phyloP scores from a whole-genome alignment of 1,139 yeast genomes.

The Suhomyces choctaworum region DNA sequence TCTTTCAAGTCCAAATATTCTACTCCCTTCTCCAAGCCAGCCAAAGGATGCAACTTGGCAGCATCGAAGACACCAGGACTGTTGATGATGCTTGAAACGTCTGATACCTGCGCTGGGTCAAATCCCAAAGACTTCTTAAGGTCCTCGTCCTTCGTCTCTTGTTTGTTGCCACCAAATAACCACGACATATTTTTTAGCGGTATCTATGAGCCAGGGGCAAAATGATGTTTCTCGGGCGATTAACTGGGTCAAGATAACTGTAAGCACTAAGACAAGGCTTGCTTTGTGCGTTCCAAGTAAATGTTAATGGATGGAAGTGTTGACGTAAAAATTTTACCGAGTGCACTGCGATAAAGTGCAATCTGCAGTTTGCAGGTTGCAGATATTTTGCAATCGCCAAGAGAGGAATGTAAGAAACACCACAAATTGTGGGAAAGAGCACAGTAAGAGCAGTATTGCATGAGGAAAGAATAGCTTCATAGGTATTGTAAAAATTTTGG shows the following conservation, averaged over 20 bases:
- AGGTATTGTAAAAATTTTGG: no score
- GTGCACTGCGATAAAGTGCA: constrained; percentile 2
- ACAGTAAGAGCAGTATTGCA: no score
- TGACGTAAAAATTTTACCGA: constrained; percentile 11
- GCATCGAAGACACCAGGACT: constrained; percentile 69
- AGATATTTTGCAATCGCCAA: no score
- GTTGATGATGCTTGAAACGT: constrained; percentile 61
- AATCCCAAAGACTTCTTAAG: constrained; percentile 54
- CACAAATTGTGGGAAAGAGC: no score
- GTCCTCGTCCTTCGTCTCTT: constrained; percentile 27
- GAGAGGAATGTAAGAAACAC: no score
- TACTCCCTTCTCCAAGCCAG: constrained; percentile 85
- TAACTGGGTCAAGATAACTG: not conserved
- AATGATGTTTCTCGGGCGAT: no score
- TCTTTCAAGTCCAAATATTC: constrained; percentile 91
- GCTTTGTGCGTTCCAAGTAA: not conserved
- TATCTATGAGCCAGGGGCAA: no score
- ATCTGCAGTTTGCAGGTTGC: no score
- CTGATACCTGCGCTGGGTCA: constrained; percentile 66
- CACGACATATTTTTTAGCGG: constrained; percentile 65
- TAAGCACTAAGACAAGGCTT: not conserved
- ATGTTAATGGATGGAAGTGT: not conserved
- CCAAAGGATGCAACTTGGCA: constrained; percentile 83
- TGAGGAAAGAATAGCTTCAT: no score
- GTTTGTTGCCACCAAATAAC: constrained; percentile 56